Conservation (phyloP, 441 rosid genomes). For the Melastoma candidum region DNA sequence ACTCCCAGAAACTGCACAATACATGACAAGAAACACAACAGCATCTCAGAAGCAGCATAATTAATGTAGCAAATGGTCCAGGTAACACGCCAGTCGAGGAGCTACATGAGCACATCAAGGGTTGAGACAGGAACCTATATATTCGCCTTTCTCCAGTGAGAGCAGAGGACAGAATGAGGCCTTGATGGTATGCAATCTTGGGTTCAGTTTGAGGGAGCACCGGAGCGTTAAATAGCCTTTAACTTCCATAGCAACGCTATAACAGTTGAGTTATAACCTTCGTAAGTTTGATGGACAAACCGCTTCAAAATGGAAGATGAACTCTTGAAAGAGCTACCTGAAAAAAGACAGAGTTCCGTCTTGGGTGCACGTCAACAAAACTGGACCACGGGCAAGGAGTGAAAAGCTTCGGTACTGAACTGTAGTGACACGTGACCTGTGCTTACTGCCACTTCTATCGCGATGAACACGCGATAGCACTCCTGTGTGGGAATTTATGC, state of each 20-base stretch:
- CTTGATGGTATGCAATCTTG: constrained; percentile 57
- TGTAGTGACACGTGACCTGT: constrained; percentile 70
- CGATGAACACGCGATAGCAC: constrained; percentile 85
- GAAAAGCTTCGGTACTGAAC: constrained; percentile 93
- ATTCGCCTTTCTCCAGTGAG: constrained; percentile 91
- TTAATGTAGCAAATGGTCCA: too few species aligned
- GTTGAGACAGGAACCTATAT: constrained; percentile 45
- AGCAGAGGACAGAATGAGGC: constrained; percentile 91
- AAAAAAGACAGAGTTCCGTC: constrained; percentile 88
- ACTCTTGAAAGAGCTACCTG: constrained; percentile 39
- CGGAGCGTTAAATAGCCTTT: constrained; percentile 82
- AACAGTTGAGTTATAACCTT: constrained; percentile 10
- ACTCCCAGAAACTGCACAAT: constrained; percentile 65
- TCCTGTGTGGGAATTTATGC: constrained; percentile 75
- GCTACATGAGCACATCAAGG: not conserved
- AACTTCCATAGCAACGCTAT: constrained; percentile 73
- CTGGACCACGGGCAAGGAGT: constrained; percentile 81
- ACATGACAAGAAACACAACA: constrained; percentile 1
- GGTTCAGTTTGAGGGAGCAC: constrained; percentile 72
- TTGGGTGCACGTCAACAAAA: constrained; percentile 76
- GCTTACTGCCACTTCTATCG: constrained; percentile 50
- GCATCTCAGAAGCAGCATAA: constrained; percentile 2
- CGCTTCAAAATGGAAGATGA: constrained; percentile 1
- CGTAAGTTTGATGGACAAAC: not conserved
- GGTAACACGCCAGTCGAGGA: too few species aligned